Evolutionary conservation across 164 flowering plant species (phyloP).

Genomic region (Echeveria elegans): DNA sequence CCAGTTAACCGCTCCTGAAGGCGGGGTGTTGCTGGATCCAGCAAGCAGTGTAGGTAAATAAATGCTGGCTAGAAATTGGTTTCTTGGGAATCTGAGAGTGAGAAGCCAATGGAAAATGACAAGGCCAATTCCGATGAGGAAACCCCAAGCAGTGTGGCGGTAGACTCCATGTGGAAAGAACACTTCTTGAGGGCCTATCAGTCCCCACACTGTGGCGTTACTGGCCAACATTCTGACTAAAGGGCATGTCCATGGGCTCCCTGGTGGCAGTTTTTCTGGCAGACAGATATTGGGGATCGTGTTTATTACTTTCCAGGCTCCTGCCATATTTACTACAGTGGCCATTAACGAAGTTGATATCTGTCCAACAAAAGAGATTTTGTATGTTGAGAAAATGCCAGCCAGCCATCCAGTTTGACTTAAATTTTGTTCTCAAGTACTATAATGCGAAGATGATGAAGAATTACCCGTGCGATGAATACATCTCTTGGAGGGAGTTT

Average conservation of each 20-base stretch:
- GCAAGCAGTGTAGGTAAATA: background rate
- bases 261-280: conserved; percentile 2
- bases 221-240: background rate
- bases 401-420: no score
- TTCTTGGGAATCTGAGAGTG: background rate
- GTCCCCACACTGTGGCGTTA: background rate
- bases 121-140: no score
- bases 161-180: conserved; percentile 4
- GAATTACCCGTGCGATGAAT: background rate
- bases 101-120: conserved; percentile 2
- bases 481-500: conserved; percentile 7
- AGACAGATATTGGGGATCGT: background rate
- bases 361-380: background rate
- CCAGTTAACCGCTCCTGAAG: background rate
- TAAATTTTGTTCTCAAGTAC: background rate
- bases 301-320: background rate
- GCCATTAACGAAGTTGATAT: background rate
- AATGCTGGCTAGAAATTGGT: background rate
- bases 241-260: conserved; percentile 8
- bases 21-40: background rate
- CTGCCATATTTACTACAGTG: background rate
- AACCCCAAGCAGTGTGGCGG: background rate
- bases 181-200: background rate
- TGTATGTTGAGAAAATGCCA: background rate
- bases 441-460: background rate